phyloP scores from a whole-genome alignment of 2,329 filamentous ascomycete species.

The Aspergillus aculeatinus region DNA sequence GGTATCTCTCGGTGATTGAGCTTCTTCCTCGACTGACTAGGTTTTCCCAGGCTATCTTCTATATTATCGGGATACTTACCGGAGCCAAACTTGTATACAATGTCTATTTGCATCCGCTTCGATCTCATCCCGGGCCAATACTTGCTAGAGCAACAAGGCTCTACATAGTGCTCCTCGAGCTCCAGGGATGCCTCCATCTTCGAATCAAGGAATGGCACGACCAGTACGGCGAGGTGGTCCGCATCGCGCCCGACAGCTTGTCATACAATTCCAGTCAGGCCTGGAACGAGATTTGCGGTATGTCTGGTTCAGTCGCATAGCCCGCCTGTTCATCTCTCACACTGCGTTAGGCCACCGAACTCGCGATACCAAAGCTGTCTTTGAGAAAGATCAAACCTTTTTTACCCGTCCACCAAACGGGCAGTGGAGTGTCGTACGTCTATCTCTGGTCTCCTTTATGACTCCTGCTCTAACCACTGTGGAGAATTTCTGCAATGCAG shows the following conservation, averaged over 20 bases:
- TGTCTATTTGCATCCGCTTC: background rate
- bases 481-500: too few species aligned
- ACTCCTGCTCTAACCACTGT: too few species aligned
- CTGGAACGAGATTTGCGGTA: conserved; percentile 31
- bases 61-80: background rate
- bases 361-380: background rate
- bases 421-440: background rate
- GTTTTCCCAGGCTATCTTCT: background rate
- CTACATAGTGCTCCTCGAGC: conserved; percentile 2
- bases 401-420: background rate
- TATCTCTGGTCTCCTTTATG: background rate
- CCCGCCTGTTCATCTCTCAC: background rate
- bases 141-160: conserved; percentile 10
- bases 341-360: background rate
- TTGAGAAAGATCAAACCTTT: background rate
- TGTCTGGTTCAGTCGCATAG: background rate
- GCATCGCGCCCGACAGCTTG: conserved; percentile 34
- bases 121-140: background rate
- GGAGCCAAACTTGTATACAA: background rate
- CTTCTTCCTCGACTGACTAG: background rate
- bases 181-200: conserved; percentile 3
- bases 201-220: conserved; percentile 27
- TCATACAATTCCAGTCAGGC: conserved; percentile 26
- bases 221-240: conserved; percentile 36
- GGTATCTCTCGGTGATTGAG: background rate